Evolutionary conservation across 1,139 yeast species (phyloP), one percentile per base, ranked within the genome.

Genomic region (Yamadazyma spencermartinsiae): DNA sequence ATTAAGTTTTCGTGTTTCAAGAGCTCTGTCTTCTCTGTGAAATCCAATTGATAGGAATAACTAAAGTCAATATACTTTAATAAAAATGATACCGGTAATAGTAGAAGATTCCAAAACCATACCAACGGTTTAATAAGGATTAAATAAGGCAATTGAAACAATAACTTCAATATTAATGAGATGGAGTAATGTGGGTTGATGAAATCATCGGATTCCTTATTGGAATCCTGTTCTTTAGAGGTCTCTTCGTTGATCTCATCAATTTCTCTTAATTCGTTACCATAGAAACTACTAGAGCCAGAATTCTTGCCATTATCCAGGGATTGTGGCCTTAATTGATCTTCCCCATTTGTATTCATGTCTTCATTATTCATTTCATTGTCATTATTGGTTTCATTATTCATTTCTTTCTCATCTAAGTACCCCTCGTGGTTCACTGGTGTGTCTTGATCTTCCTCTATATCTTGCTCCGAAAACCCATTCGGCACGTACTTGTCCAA

Each of bases 1-100:
- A 61, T 47, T 44, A 63, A 52, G 44, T 55, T 68, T 44, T 67
- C 74, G 40, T 63, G 70, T 45, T 62, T 68, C 35, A 60, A 60
- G 34, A 72, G 55, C 44, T 73, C 78, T 15, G 76, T 68, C 45
- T 69, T 71, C 31, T 66, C 69, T 39, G 63, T 65, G 30, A 62
- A 60, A 31, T 40, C 39, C 25, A 43, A 36, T 44, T 40, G 43
- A 33, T 34, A 40, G 8, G 40, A 36, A 26, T 41, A 46, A 18
- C 42, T 40, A 27, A 44, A 40, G 18, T 47, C 51, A n/a, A 47
- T 16, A 4, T 41, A 35, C 17, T 41, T 44, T 7, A 45, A 32
- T 3, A 48, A 23, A 29, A 37, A 41, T 16, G 43, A 48, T 33
- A 60, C 44, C 6, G 65, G 65, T 27, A 47, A 54, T 11, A 51